Evolutionary conservation across 2,329 filamentous ascomycete genomes (phyloP).

Genomic region (Diaporthe citriasiana): DNA sequence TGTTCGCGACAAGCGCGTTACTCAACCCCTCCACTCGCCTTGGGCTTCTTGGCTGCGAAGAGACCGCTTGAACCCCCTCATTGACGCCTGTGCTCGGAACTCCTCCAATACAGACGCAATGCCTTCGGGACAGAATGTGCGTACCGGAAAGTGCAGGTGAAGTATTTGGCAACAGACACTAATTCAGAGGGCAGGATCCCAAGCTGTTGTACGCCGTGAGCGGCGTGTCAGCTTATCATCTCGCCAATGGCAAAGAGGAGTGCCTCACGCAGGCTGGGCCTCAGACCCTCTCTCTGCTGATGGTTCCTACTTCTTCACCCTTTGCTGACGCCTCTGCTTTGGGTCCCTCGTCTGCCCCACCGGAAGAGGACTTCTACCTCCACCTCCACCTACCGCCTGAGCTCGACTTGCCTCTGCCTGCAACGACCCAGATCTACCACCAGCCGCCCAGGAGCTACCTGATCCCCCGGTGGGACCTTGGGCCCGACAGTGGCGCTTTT

Average conservation of each 20-base stretch:
- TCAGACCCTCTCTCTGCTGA: constrained; percentile 92
- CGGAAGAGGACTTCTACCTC: constrained; percentile 95
- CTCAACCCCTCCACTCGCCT: background rate
- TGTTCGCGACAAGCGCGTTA: constrained; percentile 20
- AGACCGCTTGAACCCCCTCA: background rate
- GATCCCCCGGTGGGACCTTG: constrained; percentile 95
- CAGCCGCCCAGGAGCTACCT: constrained; percentile 93
- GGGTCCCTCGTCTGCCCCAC: constrained; percentile 64
- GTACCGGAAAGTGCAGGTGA: constrained; percentile 32
- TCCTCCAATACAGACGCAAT: constrained; percentile 48
- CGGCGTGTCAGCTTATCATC: constrained; percentile 91
- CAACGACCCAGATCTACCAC: constrained; percentile 97
- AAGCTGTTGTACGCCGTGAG: constrained; percentile 80
- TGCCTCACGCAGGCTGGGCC: constrained; percentile 87
- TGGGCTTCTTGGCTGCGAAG: constrained; percentile 26
- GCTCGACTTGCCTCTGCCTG: constrained; percentile 91
- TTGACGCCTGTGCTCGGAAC: background rate
- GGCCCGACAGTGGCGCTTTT: constrained; percentile 89
- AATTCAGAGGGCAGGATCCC: constrained; percentile 62
- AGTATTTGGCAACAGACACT: background rate
- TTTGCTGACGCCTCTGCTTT: constrained; percentile 70
- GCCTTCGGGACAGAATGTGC: constrained; percentile 62
- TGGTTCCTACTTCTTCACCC: constrained; percentile 91
- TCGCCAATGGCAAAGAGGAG: constrained; percentile 88
- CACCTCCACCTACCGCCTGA: constrained; percentile 95